Evolutionary conservation across 208 protist genomes (phyloP).

Genomic region (Wallacemonas sp.): DNA sequence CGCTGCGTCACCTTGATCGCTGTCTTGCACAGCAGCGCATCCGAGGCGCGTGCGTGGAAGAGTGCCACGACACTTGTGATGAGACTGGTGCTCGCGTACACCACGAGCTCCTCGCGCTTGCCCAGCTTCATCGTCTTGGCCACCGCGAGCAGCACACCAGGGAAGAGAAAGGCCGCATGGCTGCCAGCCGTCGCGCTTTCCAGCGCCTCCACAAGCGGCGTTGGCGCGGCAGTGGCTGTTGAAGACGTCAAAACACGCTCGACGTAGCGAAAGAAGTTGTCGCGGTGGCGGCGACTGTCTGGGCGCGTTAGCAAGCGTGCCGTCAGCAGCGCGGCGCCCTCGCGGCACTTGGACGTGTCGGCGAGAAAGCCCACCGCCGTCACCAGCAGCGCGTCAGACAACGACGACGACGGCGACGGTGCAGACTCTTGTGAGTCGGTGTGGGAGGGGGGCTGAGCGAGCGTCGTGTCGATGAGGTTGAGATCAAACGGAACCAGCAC

Average conservation of each 20-base stretch:
- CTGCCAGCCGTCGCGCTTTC: neutral
- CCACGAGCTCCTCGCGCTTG: conserved; percentile 79
- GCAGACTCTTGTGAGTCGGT: neutral
- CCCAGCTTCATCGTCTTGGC: conserved; percentile 93
- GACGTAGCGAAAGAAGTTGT: conserved; percentile 67
- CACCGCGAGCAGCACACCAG: conserved; percentile 86
- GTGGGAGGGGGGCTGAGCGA: neutral
- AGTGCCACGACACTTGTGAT: conserved; percentile 40
- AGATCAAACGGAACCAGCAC: conserved; percentile 97
- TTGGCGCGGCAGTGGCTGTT: neutral
- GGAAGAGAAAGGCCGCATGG: conserved; percentile 31
- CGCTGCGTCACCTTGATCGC: conserved; percentile 92
- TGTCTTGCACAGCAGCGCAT: conserved; percentile 84
- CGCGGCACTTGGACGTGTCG: conserved; percentile 88
- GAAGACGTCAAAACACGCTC: conserved; percentile 26
- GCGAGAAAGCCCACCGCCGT: conserved; percentile 69
- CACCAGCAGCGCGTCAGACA: conserved; percentile 62
- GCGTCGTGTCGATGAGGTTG: conserved; percentile 84
- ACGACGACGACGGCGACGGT: conserved; percentile 14
- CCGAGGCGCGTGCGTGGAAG: conserved; percentile 27
- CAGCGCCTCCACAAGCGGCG: conserved; percentile 19
- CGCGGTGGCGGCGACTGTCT: conserved; percentile 71
- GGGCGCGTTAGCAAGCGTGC: conserved; percentile 90
- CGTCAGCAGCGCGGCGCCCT: conserved; percentile 90
- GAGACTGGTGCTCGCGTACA: conserved; percentile 48